Percentiles rank a stretch among this genome's conserved stretches.
phyloP scores from a whole-genome alignment of 352 stramenopile species.

The Phytophthora foliorum region DNA sequence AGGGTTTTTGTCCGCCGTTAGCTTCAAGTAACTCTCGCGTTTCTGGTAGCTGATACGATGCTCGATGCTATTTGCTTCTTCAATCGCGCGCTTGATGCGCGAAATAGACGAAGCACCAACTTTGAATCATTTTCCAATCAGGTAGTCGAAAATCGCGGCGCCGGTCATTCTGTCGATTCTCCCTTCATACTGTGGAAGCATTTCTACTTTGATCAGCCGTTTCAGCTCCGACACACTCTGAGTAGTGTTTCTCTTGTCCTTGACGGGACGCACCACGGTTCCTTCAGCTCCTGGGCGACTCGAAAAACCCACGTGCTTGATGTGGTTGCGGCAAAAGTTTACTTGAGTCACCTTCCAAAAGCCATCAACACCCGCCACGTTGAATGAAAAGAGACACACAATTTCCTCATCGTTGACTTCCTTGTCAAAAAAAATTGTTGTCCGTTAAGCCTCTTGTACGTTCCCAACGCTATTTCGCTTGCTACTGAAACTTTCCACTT shows the following conservation, averaged over 20 bases:
- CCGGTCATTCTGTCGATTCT: background rate
- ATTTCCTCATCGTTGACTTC: background rate
- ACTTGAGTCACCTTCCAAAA: background rate
- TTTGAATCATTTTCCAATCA: background rate
- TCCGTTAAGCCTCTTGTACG: constrained; percentile 30
- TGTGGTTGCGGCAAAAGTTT: constrained; percentile 29
- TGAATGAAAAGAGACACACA: background rate
- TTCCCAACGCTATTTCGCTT: constrained; percentile 1
- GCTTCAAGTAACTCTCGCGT: background rate
- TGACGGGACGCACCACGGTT: background rate
- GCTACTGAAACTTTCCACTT: background rate
- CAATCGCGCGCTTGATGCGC: constrained; percentile 6
- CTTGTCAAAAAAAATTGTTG: constrained; percentile 22
- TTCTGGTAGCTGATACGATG: constrained; percentile 13
- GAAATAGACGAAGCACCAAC: constrained; percentile 12
- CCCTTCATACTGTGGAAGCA: background rate
- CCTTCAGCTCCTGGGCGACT: constrained; percentile 5
- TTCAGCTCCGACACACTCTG: background rate
- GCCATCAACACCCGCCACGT: background rate
- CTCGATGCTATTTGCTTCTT: background rate
- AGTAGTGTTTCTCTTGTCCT: constrained; percentile 13
- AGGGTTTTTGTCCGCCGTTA: background rate
- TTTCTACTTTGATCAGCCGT: background rate
- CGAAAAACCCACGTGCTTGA: constrained; percentile 18
- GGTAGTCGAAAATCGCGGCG: background rate